A percentile compares a stretch with the other conserved stretches of the same genome.
Evolutionary conservation across 441 rosid genomes (phyloP).

Genomic region (Daphne laureola): DNA sequence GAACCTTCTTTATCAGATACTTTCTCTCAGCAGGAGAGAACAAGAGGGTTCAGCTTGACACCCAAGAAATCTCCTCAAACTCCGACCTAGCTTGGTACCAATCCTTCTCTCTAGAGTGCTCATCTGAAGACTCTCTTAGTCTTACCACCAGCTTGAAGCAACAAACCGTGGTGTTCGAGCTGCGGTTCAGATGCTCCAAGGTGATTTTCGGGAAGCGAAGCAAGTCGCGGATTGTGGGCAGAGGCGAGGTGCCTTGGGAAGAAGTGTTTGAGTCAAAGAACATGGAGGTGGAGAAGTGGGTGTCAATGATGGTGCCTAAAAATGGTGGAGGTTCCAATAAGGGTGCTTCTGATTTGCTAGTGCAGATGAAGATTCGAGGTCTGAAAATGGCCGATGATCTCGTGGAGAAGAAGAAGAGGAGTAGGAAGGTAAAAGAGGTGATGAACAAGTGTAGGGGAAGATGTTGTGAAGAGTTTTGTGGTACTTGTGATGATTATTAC

Average conservation of each 20-base stretch:
- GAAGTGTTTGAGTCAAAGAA: constrained; percentile 41
- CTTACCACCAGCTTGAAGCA: constrained; percentile 21
- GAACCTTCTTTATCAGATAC: constrained; percentile 50
- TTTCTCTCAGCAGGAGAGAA: constrained; percentile 49
- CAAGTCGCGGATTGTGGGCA: constrained; percentile 50
- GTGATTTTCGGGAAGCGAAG: constrained; percentile 27
- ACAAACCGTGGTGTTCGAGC: constrained; percentile 50
- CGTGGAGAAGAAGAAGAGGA: constrained; percentile 18
- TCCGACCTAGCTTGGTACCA: constrained; percentile 48
- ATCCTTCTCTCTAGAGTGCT: constrained; percentile 53
- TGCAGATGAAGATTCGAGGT: constrained; percentile 37
- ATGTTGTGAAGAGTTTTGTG: constrained; percentile 19
- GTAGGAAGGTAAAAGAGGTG: constrained; percentile 15
- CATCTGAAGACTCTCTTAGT: constrained; percentile 28
- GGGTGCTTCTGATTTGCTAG: constrained; percentile 37
- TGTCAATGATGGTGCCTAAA: constrained; percentile 35
- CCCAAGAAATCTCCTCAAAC: constrained; percentile 33
- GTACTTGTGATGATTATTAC: constrained; percentile 27
- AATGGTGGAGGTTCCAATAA: constrained; percentile 14
- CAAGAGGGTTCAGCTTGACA: constrained; percentile 49
- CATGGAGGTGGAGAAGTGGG: constrained; percentile 59
- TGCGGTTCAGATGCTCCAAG: constrained; percentile 34
- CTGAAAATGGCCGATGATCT: constrained; percentile 16
- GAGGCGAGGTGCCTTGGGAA: constrained; percentile 60
- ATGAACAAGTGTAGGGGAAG: constrained; percentile 19